Percentiles rank a stretch among this genome's conserved stretches.
Evolutionary conservation across 768 basidiomycete species (phyloP).

Genomic region (Boletellus ananiceps): DNA sequence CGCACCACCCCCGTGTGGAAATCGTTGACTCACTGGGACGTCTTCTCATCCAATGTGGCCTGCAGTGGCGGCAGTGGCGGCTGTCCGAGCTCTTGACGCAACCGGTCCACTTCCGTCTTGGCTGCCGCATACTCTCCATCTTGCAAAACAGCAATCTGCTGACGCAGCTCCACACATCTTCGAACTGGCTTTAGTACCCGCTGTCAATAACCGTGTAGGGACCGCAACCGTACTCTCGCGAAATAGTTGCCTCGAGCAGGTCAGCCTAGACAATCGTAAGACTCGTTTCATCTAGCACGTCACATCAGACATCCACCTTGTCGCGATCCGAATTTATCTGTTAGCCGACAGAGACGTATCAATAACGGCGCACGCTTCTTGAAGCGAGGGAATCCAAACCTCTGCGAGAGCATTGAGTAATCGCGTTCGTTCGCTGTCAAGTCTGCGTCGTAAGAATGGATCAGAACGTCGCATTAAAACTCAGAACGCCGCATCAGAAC

Average conservation of each 20-base stretch:
- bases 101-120: slow-evolving; percentile 70
- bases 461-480: slow-evolving; percentile 13
- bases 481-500: not conserved
- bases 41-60: slow-evolving; percentile 67
- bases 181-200: slow-evolving; percentile 8
- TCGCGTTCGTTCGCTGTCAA: slow-evolving; percentile 72
- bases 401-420: slow-evolving; percentile 65
- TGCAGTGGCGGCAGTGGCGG: slow-evolving; percentile 69
- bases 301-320: slow-evolving; percentile 39
- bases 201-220: not conserved
- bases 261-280: slow-evolving; percentile 46
- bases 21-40: slow-evolving; percentile 41
- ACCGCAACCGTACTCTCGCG: slow-evolving; percentile 53
- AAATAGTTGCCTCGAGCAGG: slow-evolving; percentile 59
- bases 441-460: slow-evolving; percentile 34
- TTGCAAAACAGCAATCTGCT: slow-evolving; percentile 61
- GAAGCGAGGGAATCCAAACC: slow-evolving; percentile 38
- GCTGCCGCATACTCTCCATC: slow-evolving; percentile 74
- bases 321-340: slow-evolving; percentile 82
- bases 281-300: not conserved
- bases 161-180: slow-evolving; percentile 64
- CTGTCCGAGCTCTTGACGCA: slow-evolving; percentile 75
- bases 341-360: slow-evolving; percentile 6
- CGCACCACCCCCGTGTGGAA: slow-evolving; percentile 4
- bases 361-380: slow-evolving; percentile 2